Evolutionary conservation across 163 green algal genomes (phyloP), one percentile per base, ranked within the genome.

Genomic region (Chlamydomonas reinhardtii): DNA sequence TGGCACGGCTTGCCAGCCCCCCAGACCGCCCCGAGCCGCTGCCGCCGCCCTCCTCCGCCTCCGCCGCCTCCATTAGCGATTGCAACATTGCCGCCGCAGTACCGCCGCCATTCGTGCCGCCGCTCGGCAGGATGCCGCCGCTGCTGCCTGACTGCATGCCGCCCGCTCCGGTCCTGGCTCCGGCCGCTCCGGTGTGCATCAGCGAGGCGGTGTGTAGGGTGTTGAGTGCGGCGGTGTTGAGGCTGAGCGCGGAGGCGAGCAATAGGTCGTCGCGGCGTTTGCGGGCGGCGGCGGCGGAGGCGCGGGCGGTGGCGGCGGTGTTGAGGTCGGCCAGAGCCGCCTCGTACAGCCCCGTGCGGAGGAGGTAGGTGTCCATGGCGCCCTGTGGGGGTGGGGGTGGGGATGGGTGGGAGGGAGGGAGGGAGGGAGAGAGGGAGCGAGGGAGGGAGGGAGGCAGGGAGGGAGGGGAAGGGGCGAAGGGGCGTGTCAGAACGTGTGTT

Each of bases 291-390:
- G 35, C 22, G 35, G 72, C 72, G 43, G 72, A 48, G 32, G 76
- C 66, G 62, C 29, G 17, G 0, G 61, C 35, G 19, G 48, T 24
- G 56, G 32, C 29, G 56, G 69, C 27, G 54, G 35, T 27, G 0
- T 35, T 17, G 15, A 86, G 54, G 32, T 86, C 80, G 32, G 24
- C 56, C 54, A 86, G 34, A 11, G 70, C 80, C 0, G 54, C 1
- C 4, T 80, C 70, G 70, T 80, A 86, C 25, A 86, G 29, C 25
- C 82, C 82, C 0, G 32, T 68, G 4, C 82, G 61, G 1, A 87
- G 61, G 1, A 87, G 59, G 61, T 70, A 87, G n/a, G 82, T 87
- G 82, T 82, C 71, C 82, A 87, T 87, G 1, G n/a, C 35, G 20
- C 82, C 80, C 80, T 86, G 80, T 19, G 27, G n/a, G 32, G 9